Evolutionary conservation across 1,284 basidiomycete species (phyloP), one percentile per base, ranked within the genome.

Genomic region (Apiotrichum veenhuisii): DNA sequence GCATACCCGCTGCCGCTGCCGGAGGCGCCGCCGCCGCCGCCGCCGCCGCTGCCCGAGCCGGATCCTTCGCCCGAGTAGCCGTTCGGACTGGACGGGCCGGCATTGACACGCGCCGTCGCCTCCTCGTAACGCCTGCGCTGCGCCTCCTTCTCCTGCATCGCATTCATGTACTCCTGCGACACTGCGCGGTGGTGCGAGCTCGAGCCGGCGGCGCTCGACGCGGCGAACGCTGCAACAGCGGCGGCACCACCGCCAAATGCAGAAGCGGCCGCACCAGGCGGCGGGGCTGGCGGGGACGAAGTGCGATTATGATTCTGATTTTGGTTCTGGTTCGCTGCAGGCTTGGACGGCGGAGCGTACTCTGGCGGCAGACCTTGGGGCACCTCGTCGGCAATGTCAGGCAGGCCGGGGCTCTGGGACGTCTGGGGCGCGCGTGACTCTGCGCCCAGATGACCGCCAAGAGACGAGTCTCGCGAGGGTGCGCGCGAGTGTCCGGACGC

Each of bases 81-180:
- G n/a, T 46, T 46, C 22, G 30, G 30, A 14, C 46, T 48, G 15
- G 44, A 33, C 22, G 36, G 22, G 14, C 38, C 36, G 38, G 49
- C 20, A 15, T 26, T 37, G 9, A 57, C 49, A 15, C 36, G 25
- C 15, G 42, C 46, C 8, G 56, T 53, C 7, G 69, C 69, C 27
- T 63, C 61, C 40, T 69, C 66, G 49, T 67, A 72, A 40, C 69
- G 57, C 45, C 43, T 37, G 14, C 64, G 54, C 57, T 66, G 63
- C 41, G 54, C 48, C 23, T 70, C 67, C 52, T 71, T 73, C 55
- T 73, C 70, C 42, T 69, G 62, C 41, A 47, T 59, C 2, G 65
- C 66, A 14, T 25, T 37, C 46, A 48, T 48, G 22, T 17, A 10
- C 18, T 48, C n/a, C 22, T 41, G 40, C n/a, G 20, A 10, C 8